phyloP scores from a whole-genome alignment of 2,329 filamentous ascomycete genomes.

The Neonectria magnoliae region DNA sequence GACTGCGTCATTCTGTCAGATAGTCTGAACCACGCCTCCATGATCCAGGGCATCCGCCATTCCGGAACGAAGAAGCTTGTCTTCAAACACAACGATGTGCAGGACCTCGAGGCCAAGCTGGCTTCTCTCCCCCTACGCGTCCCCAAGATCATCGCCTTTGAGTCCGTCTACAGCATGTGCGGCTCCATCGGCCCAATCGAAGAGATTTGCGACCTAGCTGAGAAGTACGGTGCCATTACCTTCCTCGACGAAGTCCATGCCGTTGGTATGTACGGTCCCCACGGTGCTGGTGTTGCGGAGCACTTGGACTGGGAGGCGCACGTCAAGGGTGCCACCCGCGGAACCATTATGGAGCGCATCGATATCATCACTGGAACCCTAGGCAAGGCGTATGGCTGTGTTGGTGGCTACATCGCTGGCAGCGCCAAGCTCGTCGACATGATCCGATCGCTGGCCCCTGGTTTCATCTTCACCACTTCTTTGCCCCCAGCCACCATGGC shows the following conservation, averaged over 20 bases:
- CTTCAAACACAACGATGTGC: slow-evolving; percentile 98
- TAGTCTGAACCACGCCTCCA: slow-evolving; percentile 96
- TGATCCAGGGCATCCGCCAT: slow-evolving; percentile 99
- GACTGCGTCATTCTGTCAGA: slow-evolving; percentile 98
- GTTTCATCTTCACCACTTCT: slow-evolving; percentile 99
- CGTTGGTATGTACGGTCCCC: slow-evolving; percentile 98
- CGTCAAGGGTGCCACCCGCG: slow-evolving; percentile 74
- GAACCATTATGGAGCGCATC: slow-evolving; percentile 93
- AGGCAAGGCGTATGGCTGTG: slow-evolving; percentile 97
- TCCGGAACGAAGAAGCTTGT: slow-evolving; percentile 97
- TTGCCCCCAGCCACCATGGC: slow-evolving; percentile 97
- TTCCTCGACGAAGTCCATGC: slow-evolving; percentile 99
- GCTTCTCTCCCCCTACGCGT: slow-evolving; percentile 84
- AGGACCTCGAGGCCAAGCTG: slow-evolving; percentile 90
- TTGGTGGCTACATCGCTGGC: slow-evolving; percentile 96
- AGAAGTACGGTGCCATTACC: slow-evolving; percentile 97
- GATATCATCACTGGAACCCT: slow-evolving; percentile 98
- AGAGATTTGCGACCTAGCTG: slow-evolving; percentile 93
- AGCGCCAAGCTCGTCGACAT: slow-evolving; percentile 88
- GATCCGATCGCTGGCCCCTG: slow-evolving; percentile 92
- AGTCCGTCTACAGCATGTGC: slow-evolving; percentile 99
- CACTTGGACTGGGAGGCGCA: slow-evolving; percentile 95
- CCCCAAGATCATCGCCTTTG: slow-evolving; percentile 98
- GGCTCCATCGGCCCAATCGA: slow-evolving; percentile 96
- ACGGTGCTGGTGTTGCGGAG: slow-evolving; percentile 95